Base-by-base conservation (phyloP, 2,329 filamentous ascomycete genomes). In the Pseudodiploospora longispora region DNA sequence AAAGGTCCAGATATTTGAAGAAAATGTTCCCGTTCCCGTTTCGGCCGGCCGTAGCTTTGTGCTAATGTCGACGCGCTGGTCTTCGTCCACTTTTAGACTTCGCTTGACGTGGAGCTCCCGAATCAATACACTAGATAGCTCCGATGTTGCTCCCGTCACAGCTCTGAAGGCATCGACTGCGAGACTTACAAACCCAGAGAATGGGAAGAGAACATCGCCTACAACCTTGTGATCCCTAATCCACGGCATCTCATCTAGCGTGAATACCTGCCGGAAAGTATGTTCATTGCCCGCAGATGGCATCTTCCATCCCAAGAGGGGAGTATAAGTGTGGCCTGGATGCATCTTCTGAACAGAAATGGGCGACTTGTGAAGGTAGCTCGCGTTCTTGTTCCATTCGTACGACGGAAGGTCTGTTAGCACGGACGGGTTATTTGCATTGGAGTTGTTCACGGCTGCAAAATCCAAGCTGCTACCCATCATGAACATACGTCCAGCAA, bases 341-440 rank as follows among this genome's bases (percentile, higher is more conserved):
- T 59, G 52, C 4, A 63, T 55, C 42, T 60, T 58, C 30, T 69
- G 65, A 10, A 60, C 51, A 0, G 62, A 65, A 50, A 68, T 57
- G 41, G 67, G 65, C 3, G 67, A 67, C 45, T 68, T 67, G 35
- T 67, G 61, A 63, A 68, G 69, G 52, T 69, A 69, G 34, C 42
- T 52, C 27, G 19, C 33, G 10, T 32, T 28, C 12, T 50, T 50
- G 36, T 55, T 47, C 53, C 51, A 56, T 5, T 47, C 40, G n/a
- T 53, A 52, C 5, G 49, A 36, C 7, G 52, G 52, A 29, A 56
- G 46, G 32, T 50, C 41, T 0, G 49, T 44, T 10, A 55, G 44
- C 34, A 50, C 41, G 10, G 19, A 7, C 12, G 9, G 35, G 29
- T 50, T 45, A 27, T 43, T 42, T 3, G 60, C 57, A 49, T 71